A percentile compares a stretch with the other conserved stretches of the same genome.
Conservation (phyloP, 2,329 filamentous ascomycete genomes). For the Chaetomium strumarium region DNA sequence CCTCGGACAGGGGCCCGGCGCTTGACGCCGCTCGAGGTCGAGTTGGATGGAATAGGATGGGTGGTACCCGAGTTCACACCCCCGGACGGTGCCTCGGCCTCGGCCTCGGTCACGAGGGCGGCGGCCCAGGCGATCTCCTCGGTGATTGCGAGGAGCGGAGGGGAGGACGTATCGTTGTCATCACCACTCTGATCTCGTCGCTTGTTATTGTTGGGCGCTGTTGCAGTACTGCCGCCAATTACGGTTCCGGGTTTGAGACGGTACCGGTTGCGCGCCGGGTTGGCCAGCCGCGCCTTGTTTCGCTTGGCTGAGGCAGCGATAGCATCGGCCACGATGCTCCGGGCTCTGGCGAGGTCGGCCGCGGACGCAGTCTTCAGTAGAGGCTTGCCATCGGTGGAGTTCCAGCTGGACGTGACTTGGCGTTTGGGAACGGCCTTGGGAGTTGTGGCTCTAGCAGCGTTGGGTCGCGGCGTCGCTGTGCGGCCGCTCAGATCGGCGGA, state of each 20-base stretch:
- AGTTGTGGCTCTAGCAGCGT: no score
- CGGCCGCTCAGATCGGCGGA: background rate
- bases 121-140: constrained; percentile 24
- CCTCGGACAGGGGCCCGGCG: background rate
- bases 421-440: background rate
- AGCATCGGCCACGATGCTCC: constrained; percentile 18
- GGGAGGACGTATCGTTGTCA: no score
- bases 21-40: background rate
- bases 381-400: background rate
- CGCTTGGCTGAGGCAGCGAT: constrained; percentile 13
- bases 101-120: constrained; percentile 24
- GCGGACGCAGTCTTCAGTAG: background rate
- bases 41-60: no score
- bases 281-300: constrained; percentile 20
- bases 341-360: constrained; percentile 14
- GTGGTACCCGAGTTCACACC: no score
- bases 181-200: background rate
- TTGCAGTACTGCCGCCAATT: no score
- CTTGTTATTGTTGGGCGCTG: background rate
- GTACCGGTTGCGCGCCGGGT: constrained; percentile 20
- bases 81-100: no score
- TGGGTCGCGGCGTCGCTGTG: no score
- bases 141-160: constrained; percentile 22
- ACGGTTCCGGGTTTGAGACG: constrained; percentile 10
- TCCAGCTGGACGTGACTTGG: background rate